These are phyloP conservation scores for Geranomyces michiganensis DNA, from an alignment of 192 early-diverging fungal genomes.

Conservation along the genomic window DNA sequence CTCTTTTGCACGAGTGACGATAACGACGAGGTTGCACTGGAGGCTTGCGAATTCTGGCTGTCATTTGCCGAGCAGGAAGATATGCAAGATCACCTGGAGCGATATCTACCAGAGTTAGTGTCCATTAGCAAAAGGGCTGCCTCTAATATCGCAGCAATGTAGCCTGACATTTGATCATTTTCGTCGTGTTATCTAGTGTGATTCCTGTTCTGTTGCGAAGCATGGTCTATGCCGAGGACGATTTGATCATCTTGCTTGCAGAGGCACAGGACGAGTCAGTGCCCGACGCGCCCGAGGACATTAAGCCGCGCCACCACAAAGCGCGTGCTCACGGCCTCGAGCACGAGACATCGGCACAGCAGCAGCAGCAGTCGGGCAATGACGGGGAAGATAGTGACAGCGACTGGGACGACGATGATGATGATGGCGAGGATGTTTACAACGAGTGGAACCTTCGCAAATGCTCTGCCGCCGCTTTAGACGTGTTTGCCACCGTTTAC, in stretches of 20 bases:
- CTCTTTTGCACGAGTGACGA: conserved; percentile 75
- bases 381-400: conserved; percentile 52
- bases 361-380: conserved; percentile 1
- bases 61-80: conserved; percentile 93
- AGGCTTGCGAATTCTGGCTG: conserved; percentile 99
- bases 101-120: conserved; percentile 39
- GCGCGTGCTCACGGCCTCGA: conserved; percentile 76
- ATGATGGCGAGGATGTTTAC: conserved; percentile 85
- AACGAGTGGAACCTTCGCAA: conserved; percentile 98
- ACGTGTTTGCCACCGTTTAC: conserved; percentile 89
- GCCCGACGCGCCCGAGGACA: conserved; percentile 88
- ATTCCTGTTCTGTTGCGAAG: conserved; percentile 90
- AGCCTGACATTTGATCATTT: conserved; percentile 8
- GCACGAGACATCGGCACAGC: conserved; percentile 46
- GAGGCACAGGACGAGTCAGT: conserved; percentile 77
- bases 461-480: conserved; percentile 95
- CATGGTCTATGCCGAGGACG: conserved; percentile 96
- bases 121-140: not conserved
- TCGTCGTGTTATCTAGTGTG: conserved; percentile 62
- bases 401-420: conserved; percentile 82
- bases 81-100: conserved; percentile 61
- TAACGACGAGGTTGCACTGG: conserved; percentile 88
- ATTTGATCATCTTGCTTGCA: conserved; percentile 71
- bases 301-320: conserved; percentile 92
- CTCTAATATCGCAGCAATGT: not conserved